These are phyloP conservation scores for Exobasidium cylindrosporum DNA, from an alignment of 1,284 basidiomycete species.

Conservation along the genomic window DNA sequence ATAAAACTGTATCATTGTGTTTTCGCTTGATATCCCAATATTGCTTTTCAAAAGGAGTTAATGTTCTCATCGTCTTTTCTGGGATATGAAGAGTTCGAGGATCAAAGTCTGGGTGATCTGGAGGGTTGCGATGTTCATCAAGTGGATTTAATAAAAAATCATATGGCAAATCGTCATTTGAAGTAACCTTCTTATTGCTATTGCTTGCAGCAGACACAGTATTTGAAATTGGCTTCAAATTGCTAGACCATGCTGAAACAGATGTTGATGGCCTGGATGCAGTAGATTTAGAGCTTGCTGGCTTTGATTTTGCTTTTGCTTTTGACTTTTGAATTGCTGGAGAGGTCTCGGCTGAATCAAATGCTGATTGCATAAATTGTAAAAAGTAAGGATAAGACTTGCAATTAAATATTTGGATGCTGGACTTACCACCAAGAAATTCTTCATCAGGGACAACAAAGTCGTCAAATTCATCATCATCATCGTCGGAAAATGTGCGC, in stretches of 20 bases:
- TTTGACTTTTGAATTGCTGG: no score
- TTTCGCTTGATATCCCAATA: conserved; percentile 35
- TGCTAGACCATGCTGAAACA: background rate
- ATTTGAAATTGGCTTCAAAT: background rate
- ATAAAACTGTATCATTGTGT: conserved; percentile 66
- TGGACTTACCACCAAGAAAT: background rate
- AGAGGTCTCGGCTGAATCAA: no score
- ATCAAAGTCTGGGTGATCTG: conserved; percentile 85
- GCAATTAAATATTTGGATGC: no score
- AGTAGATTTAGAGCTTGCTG: background rate
- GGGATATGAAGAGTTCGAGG: conserved; percentile 84
- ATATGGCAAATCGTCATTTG: conserved; percentile 88
- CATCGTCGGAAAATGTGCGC: conserved; percentile 12
- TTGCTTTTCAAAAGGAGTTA: conserved; percentile 88
- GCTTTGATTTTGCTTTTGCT: background rate
- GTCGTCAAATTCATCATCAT: conserved; percentile 34
- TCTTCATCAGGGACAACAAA: conserved; percentile 41
- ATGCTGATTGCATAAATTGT: no score
- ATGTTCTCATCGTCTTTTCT: conserved; percentile 71
- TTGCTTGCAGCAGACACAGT: background rate
- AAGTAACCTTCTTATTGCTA: conserved; percentile 59
- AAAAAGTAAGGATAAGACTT: no score
- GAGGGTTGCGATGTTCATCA: conserved; percentile 80
- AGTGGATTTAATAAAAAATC: conserved; percentile 72
- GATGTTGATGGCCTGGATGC: background rate